Evolutionary conservation across 345 rosid genomes (phyloP).

Genomic region (Diplotaxis tenuifolia): DNA sequence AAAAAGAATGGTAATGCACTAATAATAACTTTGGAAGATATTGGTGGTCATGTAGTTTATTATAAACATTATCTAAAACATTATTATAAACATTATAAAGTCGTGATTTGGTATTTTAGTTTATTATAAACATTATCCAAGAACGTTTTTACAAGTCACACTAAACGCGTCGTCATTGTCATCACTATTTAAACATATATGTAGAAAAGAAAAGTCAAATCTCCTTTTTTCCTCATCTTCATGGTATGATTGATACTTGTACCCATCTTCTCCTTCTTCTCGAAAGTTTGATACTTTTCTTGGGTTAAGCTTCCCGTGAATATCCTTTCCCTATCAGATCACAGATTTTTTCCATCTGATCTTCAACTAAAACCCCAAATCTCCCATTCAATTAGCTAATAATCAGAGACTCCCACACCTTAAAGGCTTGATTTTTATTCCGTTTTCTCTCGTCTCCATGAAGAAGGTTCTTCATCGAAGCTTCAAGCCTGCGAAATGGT

Average conservation of each 20-base stretch:
- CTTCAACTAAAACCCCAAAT: not conserved
- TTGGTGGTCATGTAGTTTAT: too few species aligned
- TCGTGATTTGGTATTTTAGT: not conserved
- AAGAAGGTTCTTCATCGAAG: conserved; percentile 64
- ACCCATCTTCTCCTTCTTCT: not conserved
- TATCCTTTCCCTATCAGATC: conserved; percentile 9
- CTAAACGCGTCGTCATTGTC: conserved; percentile 28
- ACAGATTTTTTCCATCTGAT: not conserved
- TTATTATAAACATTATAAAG: not conserved
- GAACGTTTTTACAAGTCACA: not conserved
- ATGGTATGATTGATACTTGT: not conserved
- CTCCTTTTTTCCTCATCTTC: too few species aligned
- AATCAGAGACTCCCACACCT: not conserved
- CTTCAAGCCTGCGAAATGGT: conserved; percentile 91
- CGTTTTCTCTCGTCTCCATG: conserved; percentile 6
- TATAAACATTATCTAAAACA: not conserved
- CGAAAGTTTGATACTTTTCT: conserved; percentile 26
- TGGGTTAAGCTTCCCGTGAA: conserved; percentile 3
- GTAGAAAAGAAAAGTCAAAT: conserved; percentile 12
- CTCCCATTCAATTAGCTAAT: not conserved
- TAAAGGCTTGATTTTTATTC: conserved; percentile 2
- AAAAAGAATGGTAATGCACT: too few species aligned
- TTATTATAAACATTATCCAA: not conserved
- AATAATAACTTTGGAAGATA: too few species aligned
- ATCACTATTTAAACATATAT: not conserved